Evolutionary conservation across 768 basidiomycete species (phyloP).

Genomic region (Galerina marginata): DNA sequence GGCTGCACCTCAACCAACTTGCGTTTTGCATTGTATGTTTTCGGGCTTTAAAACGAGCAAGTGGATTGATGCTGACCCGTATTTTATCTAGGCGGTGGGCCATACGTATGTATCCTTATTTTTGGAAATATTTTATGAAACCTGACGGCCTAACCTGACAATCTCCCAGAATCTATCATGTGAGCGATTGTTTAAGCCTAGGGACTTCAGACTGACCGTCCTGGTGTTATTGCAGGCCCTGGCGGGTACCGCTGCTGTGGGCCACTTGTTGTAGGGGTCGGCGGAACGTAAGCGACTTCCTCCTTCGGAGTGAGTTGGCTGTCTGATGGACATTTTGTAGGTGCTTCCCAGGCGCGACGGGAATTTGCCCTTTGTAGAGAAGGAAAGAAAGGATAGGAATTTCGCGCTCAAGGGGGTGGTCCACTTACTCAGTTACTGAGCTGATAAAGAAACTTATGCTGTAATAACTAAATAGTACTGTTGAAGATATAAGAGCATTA

Average conservation of each 20-base stretch:
- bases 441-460: too few species aligned
- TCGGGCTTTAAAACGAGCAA: not conserved
- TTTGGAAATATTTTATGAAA: not conserved
- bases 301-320: too few species aligned
- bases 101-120: constrained; percentile 6
- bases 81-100: constrained; percentile 13
- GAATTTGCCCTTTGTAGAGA: constrained; percentile 14
- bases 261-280: constrained; percentile 17
- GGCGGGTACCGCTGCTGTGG: constrained; percentile 20
- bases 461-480: too few species aligned
- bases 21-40: not conserved
- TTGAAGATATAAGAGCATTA: too few species aligned
- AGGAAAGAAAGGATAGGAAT: not conserved
- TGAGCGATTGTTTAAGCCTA: not conserved
- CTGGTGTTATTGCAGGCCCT: constrained; percentile 7
- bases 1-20: not conserved
- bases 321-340: not conserved
- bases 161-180: not conserved
- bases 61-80: too few species aligned
- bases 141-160: not conserved
- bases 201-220: too few species aligned
- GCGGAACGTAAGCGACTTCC: constrained; percentile 20
- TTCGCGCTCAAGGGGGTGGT: not conserved
- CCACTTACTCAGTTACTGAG: not conserved
- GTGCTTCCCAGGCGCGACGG: constrained; percentile 12